Base-by-base conservation (phyloP, 2,329 filamentous ascomycete species). In the Epichloe uncinata region DNA sequence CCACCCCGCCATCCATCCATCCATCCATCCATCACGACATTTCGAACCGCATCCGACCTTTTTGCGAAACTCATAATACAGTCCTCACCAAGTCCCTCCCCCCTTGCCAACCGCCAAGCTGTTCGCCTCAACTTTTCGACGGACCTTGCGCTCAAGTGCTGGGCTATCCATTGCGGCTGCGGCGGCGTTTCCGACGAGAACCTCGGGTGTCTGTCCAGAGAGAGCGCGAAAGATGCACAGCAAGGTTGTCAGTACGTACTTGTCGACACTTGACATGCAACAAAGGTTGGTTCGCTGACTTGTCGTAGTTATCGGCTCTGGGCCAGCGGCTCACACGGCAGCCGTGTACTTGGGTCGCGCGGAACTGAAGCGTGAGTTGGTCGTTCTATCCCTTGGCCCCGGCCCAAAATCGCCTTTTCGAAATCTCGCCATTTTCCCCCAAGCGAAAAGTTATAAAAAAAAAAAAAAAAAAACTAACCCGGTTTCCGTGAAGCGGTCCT, bases 311-410 rank as follows among this genome's bases (percentile, higher is more conserved):
- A 85, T 87, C 71, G 90, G 93, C 74, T 98, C 93, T 55, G 93
- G 93, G 74, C 93, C 93, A 55, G 93, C 90, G 60, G 93, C 90
- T 70, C 93, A 98, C 73, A 98, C 93, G 44, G 93, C 93, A 54
- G 93, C 93, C 67, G 82, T 98, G 66, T 98, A 98, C 72, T 84
- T 96, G 61, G 85, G 90, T 45, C 85, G 93, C 65, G 93, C 93
- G 54, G 91, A 98, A 67, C 73, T 98, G 65, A 87, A 94, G 70
- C 93, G 78, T 82, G 63, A 66, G 76, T 68, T 35, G 30, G 30
- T 15, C 4, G 18, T 20, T 3, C 18, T 20, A n/a, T 5, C 16
- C 7, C 15, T 9, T 13, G n/a, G 16, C 15, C 16, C 41, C 18
- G n/a, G n/a, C 18, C 30, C 15, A 30, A 4, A 15, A 3, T 37